Evolutionary conservation across 345 rosid species (phyloP).

Genomic region (Linum tenue): DNA sequence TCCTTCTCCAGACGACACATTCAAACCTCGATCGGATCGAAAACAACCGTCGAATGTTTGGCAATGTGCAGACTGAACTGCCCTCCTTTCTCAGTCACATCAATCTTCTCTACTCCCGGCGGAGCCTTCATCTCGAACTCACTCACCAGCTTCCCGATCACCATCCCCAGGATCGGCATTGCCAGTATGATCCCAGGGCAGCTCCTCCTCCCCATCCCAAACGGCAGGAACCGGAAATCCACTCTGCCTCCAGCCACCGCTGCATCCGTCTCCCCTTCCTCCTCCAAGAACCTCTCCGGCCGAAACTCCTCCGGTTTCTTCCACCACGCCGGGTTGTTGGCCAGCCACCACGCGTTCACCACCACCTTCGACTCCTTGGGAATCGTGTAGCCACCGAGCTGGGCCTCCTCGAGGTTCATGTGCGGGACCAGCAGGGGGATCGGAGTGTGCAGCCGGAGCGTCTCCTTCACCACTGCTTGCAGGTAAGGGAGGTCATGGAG

Average conservation of each 20-base stretch:
- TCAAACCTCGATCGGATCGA: conserved; percentile 19
- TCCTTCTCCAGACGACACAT: no score
- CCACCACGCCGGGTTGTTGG: conserved; percentile 55
- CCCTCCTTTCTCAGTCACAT: conserved; percentile 53
- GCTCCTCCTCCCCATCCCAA: conserved; percentile 52
- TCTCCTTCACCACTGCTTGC: conserved; percentile 52
- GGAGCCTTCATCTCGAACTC: conserved; percentile 42
- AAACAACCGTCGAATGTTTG: conserved; percentile 46
- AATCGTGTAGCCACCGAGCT: conserved; percentile 41
- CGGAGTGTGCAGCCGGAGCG: conserved; percentile 45
- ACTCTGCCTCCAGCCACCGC: conserved; percentile 45
- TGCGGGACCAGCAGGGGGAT: conserved; percentile 58
- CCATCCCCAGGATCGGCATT: conserved; percentile 45
- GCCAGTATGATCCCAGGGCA: conserved; percentile 59
- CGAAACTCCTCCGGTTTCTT: conserved; percentile 37
- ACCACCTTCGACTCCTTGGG: conserved; percentile 55
- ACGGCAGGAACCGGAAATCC: conserved; percentile 50
- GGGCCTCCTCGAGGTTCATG: conserved; percentile 57
- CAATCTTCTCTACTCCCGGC: conserved; percentile 28
- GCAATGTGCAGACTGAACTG: conserved; percentile 61
- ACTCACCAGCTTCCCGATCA: conserved; percentile 38
- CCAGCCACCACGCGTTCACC: conserved; percentile 64
- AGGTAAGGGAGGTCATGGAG: conserved; percentile 35
- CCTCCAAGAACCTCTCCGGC: conserved; percentile 51
- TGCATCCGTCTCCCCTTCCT: conserved; percentile 32